These are phyloP conservation scores for Rhizophagus clarus DNA, from an alignment of 192 early-diverging fungal genomes.

Conservation along the genomic window DNA sequence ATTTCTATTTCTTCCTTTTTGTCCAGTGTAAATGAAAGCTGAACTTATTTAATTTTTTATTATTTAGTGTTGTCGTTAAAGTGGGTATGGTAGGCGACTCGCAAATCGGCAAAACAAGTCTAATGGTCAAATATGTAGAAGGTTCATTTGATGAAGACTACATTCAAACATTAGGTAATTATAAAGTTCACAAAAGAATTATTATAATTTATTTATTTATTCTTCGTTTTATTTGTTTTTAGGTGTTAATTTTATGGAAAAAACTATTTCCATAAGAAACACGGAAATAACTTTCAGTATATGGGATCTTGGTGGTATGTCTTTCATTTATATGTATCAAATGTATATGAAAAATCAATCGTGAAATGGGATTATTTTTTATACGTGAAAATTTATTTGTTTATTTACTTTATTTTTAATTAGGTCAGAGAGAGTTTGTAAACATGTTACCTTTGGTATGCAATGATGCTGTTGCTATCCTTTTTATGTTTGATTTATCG, in stretches of 20 bases:
- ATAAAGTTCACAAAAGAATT: background rate
- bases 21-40: background rate
- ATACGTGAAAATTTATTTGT: background rate
- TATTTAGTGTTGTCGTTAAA: conserved; percentile 78
- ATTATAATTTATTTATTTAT: background rate
- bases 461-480: conserved; percentile 91
- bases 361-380: background rate
- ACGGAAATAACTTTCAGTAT: conserved; percentile 96
- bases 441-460: conserved; percentile 98
- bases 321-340: background rate
- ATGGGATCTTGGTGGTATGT: conserved; percentile 92
- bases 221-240: background rate
- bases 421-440: conserved; percentile 94
- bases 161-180: conserved; percentile 87
- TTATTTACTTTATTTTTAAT: background rate
- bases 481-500: conserved; percentile 96
- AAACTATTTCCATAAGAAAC: conserved; percentile 86
- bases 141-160: conserved; percentile 94
- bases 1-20: background rate
- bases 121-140: conserved; percentile 99
- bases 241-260: conserved; percentile 98
- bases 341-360: background rate
- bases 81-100: conserved; percentile 96
- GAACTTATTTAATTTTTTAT: background rate
- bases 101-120: conserved; percentile 93